These are phyloP conservation scores for Phytophthora idaei DNA, from an alignment of 352 stramenopile genomes.

Conservation along the genomic window DNA sequence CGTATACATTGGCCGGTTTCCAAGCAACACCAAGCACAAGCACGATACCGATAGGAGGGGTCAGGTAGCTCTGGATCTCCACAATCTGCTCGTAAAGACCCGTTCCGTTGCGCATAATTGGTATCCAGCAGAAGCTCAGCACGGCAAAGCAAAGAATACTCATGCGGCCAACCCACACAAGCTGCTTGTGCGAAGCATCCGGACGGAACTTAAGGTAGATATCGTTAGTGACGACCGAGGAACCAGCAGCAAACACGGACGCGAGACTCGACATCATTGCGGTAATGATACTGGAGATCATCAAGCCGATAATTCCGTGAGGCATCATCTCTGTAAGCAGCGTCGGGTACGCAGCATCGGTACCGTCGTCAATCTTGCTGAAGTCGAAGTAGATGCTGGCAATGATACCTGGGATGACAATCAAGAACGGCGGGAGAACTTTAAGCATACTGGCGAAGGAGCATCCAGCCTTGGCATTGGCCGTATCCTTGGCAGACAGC, in stretches of 20 bases:
- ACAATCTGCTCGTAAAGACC: constrained; percentile 69
- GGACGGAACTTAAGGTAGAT: constrained; percentile 62
- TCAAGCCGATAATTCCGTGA: constrained; percentile 63
- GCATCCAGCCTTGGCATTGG: constrained; percentile 60
- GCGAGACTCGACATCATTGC: constrained; percentile 75
- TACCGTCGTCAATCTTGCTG: constrained; percentile 51
- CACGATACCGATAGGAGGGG: constrained; percentile 64
- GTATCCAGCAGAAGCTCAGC: constrained; percentile 70
- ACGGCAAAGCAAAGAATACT: constrained; percentile 56
- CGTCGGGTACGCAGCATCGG: constrained; percentile 67
- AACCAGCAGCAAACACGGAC: constrained; percentile 67
- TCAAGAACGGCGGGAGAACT: constrained; percentile 68
- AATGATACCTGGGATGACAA: constrained; percentile 71
- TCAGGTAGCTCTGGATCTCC: constrained; percentile 70
- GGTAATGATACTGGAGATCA: constrained; percentile 74
- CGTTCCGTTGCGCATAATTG: constrained; percentile 60
- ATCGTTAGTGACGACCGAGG: constrained; percentile 69
- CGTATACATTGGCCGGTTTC: constrained; percentile 56
- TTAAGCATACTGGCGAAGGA: constrained; percentile 68
- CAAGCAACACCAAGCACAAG: constrained; percentile 61
- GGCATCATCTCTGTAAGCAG: constrained; percentile 75
- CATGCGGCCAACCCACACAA: constrained; percentile 62
- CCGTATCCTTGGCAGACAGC: constrained; percentile 70
- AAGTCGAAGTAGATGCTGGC: constrained; percentile 70
- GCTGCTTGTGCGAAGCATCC: constrained; percentile 59